These are phyloP conservation scores for Hypericum androsaemum DNA, from an alignment of 345 rosid genomes.

Conservation along the genomic window DNA sequence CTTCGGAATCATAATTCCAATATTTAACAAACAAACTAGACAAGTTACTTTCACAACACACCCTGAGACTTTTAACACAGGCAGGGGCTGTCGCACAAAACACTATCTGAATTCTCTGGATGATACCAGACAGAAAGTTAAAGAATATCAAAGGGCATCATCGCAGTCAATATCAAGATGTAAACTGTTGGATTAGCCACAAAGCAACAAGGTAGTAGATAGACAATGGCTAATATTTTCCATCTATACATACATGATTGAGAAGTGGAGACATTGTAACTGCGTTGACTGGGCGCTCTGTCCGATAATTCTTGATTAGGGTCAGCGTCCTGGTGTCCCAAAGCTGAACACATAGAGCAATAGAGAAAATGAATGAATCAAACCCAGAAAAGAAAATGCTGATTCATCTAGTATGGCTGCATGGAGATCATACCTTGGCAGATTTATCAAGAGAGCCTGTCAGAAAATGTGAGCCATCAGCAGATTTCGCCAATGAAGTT, in stretches of 20 bases:
- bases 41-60: too few species aligned
- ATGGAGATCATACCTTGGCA: slow-evolving; percentile 51
- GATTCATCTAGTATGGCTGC: not conserved
- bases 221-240: not conserved
- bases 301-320: slow-evolving; percentile 75
- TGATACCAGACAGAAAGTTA: too few species aligned
- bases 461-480: slow-evolving; percentile 76
- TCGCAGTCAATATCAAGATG: too few species aligned
- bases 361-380: slow-evolving; percentile 3
- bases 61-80: too few species aligned
- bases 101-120: too few species aligned
- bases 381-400: not conserved
- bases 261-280: slow-evolving; percentile 95
- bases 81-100: too few species aligned
- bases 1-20: too few species aligned
- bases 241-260: slow-evolving; percentile 57
- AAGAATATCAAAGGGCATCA: too few species aligned
- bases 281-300: slow-evolving; percentile 91
- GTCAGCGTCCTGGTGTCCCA: slow-evolving; percentile 85
- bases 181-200: too few species aligned
- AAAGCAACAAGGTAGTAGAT: too few species aligned
- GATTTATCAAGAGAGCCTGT: slow-evolving; percentile 93
- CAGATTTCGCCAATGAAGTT: slow-evolving; percentile 68
- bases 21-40: too few species aligned
- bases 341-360: slow-evolving; percentile 37